Conservation (phyloP, 78 protist genomes). For the Dictyostelium intermedium region DNA sequence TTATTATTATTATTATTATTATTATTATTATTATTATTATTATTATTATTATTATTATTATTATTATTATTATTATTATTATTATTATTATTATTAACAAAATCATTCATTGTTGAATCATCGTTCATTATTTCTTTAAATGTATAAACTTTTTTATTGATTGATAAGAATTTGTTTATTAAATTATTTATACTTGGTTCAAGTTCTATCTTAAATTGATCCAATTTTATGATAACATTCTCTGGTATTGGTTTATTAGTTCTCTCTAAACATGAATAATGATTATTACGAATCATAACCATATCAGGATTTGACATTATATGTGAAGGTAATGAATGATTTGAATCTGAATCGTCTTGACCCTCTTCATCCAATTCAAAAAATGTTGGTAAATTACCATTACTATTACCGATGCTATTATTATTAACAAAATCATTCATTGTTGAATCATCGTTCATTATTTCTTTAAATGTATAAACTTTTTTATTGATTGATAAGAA, state of each 20-base stretch:
- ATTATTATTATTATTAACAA: neutral
- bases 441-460: neutral
- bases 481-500: slow-evolving; percentile 17
- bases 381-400: neutral
- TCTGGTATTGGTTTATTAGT: slow-evolving; percentile 1
- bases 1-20: neutral
- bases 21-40: neutral
- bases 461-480: slow-evolving; percentile 16
- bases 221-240: slow-evolving; percentile 25
- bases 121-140: slow-evolving; percentile 24
- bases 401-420: neutral
- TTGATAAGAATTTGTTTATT: slow-evolving; percentile 21
- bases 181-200: slow-evolving; percentile 17
- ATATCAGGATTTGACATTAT: slow-evolving; percentile 25
- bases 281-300: slow-evolving; percentile 15
- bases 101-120: too few species aligned
- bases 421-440: neutral
- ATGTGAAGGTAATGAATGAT: neutral
- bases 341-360: neutral
- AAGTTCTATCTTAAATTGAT: slow-evolving; percentile 35
- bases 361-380: slow-evolving; percentile 45
- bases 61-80: neutral
- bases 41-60: neutral
- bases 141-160: neutral
- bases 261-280: slow-evolving; percentile 47